Evolutionary conservation across 1,284 basidiomycete species (phyloP).

Genomic region (Phellopilus nigrolimitatus): DNA sequence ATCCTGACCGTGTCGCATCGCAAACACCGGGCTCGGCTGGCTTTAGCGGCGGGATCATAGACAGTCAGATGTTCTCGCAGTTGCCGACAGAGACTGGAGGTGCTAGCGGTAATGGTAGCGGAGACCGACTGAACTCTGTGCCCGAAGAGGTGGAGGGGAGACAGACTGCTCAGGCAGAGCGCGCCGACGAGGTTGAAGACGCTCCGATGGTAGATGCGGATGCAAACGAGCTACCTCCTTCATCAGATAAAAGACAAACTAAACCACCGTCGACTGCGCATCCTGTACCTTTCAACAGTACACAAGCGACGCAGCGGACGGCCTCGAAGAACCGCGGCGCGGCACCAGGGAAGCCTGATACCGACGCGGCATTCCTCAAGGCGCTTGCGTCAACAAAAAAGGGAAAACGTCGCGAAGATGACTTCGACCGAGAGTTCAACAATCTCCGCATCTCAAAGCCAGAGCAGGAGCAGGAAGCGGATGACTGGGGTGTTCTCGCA

Average conservation of each 20-base stretch:
- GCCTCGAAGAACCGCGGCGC: constrained; percentile 33
- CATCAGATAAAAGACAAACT: not conserved
- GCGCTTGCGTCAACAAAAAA: constrained; percentile 69
- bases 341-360: constrained; percentile 51
- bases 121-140: constrained; percentile 33
- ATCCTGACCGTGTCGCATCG: constrained; percentile 40
- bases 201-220: constrained; percentile 37
- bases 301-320: not conserved
- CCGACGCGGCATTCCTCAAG: constrained; percentile 62
- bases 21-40: not conserved
- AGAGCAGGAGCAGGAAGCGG: constrained; percentile 41
- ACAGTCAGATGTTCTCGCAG: constrained; percentile 14
- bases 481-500: constrained; percentile 62
- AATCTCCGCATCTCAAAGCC: constrained; percentile 73
- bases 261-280: constrained; percentile 14
- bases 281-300: not conserved
- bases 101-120: constrained; percentile 23
- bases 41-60: constrained; percentile 14
- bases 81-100: constrained; percentile 23
- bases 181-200: constrained; percentile 29
- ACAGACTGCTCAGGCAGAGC: constrained; percentile 10
- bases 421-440: constrained; percentile 83
- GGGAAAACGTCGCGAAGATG: constrained; percentile 66
- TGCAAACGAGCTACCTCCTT: constrained; percentile 13
- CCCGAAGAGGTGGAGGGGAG: constrained; percentile 55